Base-by-base conservation (phyloP, 2,329 filamentous ascomycete genomes). In the Elsinoe arachidis region DNA sequence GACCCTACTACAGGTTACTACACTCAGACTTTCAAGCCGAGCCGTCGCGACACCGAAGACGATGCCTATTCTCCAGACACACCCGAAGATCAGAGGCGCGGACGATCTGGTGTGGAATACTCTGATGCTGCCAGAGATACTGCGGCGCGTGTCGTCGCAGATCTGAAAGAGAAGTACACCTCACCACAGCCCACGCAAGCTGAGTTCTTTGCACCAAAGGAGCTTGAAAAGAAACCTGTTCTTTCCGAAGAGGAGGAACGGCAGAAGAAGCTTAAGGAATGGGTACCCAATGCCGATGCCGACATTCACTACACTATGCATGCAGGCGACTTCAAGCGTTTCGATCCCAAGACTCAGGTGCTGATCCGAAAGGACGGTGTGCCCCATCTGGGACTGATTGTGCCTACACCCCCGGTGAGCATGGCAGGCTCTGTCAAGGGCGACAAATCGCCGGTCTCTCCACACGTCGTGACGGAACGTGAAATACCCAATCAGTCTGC, bases 341-440 rank as follows among this genome's bases (percentile, higher is more conserved):
- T 39, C 17, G 56, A 44, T 14, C 41, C 39, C 11, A 46, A 6
- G 63, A 72, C 23, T 76, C 49, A 38, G 15, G 74, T 61, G 75
- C 74, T 59, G 65, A 69, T 12, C 73, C 74, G 1, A 63, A 71
- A 30, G 73, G 73, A 53, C n/a, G 44, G 58, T 15, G 76, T 83
- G 17, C 80, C 80, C 10, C 68, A 65, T n/a, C 70, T 84, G 14
- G 80, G 78, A 43, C 69, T 83, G 21, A 80, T 82, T 55, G 75
- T 79, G 47, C 78, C 81, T 2, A 84, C 81, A 5, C 81, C 81
- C 17, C 78, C 78, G 9, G 75, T 73, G 17, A 80, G 78, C 59
- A 63, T 69, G 58, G 73, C 71, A 21, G 70, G 71, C 9, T 66
- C 65, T 1, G 69, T 68, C 26, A 67, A 69, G 15, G 69, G 68